Evolutionary conservation across 2,329 filamentous ascomycete genomes (phyloP), one percentile per base, ranked within the genome.

Genomic region (Drechslerella dactyloides): DNA sequence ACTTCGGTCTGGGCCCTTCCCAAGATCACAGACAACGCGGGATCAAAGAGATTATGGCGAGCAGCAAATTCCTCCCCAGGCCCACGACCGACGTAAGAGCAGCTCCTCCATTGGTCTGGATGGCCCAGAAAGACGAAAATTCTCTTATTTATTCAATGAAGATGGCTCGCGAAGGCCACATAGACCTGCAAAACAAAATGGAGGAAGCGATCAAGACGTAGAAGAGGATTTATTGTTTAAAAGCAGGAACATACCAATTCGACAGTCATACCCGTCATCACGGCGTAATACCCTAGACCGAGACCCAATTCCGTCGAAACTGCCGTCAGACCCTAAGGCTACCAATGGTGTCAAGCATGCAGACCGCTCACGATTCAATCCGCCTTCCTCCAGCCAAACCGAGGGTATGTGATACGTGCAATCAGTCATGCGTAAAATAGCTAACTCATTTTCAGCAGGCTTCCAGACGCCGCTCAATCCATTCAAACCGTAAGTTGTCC

Each of bases 61-160:
- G 1, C 50, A 52, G 15, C 24, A 37, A 53, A 54, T n/a, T 27
- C 48, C 61, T 6, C 35, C 42, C 3, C 61, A 65, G 17, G 10
- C 44, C n/a, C 19, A 66, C 8, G 62, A 65, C 17, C 56, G 62
- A 37, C 56, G 62, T 27, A 63, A 64, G 48, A 65, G 69, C 35
- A 51, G 50, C 11, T 50, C 61, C 8, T 66, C 69, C 2, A 54
- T 57, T 10, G 57, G 61, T 3, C 50, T 50, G 35, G 62, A 65
- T 30, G 61, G 61, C 15, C 54, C 56, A 1, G 69, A 73, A 56
- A 62, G 69, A 54, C 33, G 61, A 46, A 65, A 64, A 19, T 73
- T 73, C 46, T 65, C 69, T 13, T 73, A 73, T 35, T 44, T 73
- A 6, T 73, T 73, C 19, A 66, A 57, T 23, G 62, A 73, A 53